phyloP scores from a whole-genome alignment of 1,284 basidiomycete species.

The Irpex sp. region DNA sequence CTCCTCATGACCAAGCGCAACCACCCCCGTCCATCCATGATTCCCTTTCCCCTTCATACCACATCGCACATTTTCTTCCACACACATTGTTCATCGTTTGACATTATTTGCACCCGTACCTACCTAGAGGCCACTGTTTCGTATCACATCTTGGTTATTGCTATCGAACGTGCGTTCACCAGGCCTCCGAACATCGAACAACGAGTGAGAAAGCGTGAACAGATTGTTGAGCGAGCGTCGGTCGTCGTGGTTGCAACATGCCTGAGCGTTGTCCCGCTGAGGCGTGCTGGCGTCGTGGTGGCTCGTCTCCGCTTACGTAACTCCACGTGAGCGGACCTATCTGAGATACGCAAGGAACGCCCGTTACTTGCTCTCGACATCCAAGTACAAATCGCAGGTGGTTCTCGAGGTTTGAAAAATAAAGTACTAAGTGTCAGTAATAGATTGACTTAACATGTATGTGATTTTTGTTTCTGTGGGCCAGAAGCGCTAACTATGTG shows the following conservation, averaged over 20 bases:
- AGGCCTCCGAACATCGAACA: background rate
- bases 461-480: too few species aligned
- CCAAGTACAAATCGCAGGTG: background rate
- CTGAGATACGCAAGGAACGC: background rate
- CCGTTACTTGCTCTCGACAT: background rate
- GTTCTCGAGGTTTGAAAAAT: too few species aligned
- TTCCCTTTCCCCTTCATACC: background rate
- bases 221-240: background rate
- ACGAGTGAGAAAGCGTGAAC: background rate
- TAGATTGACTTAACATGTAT: too few species aligned
- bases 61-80: background rate
- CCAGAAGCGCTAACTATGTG: too few species aligned
- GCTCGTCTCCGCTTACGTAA: background rate
- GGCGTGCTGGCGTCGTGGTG: background rate
- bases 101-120: conserved; percentile 11
- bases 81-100: background rate
- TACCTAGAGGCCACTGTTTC: conserved; percentile 7
- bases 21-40: conserved; percentile 4
- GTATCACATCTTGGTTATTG: background rate
- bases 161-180: background rate
- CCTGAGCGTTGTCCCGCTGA: background rate
- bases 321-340: background rate
- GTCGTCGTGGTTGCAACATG: conserved; percentile 1
- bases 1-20: conserved; percentile 8
- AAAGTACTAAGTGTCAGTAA: too few species aligned